Conservation (phyloP, 257 asterid genomes). For the Rehmannia glutinosa region DNA sequence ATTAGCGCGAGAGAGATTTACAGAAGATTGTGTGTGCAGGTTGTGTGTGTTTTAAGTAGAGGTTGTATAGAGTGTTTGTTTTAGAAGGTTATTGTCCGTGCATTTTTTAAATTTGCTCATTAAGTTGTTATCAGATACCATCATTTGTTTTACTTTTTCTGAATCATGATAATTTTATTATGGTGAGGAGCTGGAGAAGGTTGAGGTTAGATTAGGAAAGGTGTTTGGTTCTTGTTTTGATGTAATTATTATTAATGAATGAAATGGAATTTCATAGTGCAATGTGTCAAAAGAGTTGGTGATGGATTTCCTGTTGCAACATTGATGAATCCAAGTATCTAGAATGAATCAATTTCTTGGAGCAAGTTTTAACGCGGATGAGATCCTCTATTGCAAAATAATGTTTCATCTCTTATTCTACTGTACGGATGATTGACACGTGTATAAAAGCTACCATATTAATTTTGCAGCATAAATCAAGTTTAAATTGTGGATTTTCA, state of each 20-base stretch:
- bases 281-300: no score
- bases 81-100: constrained; percentile 9
- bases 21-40: constrained; percentile 15
- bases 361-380: no score
- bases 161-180: constrained; percentile 7
- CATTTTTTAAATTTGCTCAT: background rate
- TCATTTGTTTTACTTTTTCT: background rate
- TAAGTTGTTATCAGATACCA: background rate
- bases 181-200: constrained; percentile 11
- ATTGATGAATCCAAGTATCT: no score
- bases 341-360: no score
- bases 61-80: constrained; percentile 19
- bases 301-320: no score
- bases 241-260: constrained; percentile 8
- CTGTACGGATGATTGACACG: no score
- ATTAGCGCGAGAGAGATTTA: constrained; percentile 1
- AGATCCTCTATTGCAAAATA: no score
- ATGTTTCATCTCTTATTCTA: no score
- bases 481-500: no score
- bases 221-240: background rate
- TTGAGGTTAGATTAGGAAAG: background rate
- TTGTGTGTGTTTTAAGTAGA: constrained; percentile 14
- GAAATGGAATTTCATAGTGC: constrained; percentile 4
- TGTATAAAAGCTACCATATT: no score
- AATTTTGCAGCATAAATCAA: no score